Evolutionary conservation across 345 rosid species (phyloP).

Genomic region (Eucalyptus shirleyi): DNA sequence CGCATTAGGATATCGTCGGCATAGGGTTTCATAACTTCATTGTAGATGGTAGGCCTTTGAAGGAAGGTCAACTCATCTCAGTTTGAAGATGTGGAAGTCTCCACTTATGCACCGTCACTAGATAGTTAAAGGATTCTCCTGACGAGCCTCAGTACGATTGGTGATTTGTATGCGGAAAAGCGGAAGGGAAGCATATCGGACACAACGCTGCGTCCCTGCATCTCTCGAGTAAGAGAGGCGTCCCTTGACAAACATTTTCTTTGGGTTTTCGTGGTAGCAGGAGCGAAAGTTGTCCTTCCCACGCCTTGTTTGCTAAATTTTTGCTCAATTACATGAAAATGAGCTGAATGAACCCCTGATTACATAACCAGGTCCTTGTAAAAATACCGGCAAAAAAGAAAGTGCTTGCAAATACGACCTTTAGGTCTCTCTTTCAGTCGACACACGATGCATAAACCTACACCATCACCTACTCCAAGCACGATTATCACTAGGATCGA

Average conservation of each 20-base stretch:
- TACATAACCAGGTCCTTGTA: background rate
- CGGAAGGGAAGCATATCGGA: background rate
- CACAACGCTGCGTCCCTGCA: background rate
- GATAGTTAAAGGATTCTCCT: background rate
- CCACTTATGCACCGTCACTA: background rate
- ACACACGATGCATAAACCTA: background rate
- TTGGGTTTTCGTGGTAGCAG: background rate
- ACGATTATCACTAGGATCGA: background rate
- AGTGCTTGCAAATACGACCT: background rate
- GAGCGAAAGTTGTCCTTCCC: background rate
- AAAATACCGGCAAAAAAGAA: background rate
- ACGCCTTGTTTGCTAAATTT: background rate
- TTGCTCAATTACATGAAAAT: background rate
- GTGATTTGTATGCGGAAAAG: background rate
- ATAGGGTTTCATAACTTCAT: background rate
- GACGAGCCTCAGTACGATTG: background rate
- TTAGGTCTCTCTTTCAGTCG: background rate
- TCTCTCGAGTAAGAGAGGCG: background rate
- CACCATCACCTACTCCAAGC: background rate
- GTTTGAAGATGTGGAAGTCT: background rate
- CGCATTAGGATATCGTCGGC: background rate
- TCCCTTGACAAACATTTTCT: background rate
- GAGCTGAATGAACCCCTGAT: background rate
- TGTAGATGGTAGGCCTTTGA: background rate
- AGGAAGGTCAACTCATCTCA: background rate